Percentiles rank a stretch among this genome's conserved stretches.
These are phyloP conservation scores for Phytophthora sansomeana DNA, from an alignment of 352 stramenopile species.

Conservation along the genomic window DNA sequence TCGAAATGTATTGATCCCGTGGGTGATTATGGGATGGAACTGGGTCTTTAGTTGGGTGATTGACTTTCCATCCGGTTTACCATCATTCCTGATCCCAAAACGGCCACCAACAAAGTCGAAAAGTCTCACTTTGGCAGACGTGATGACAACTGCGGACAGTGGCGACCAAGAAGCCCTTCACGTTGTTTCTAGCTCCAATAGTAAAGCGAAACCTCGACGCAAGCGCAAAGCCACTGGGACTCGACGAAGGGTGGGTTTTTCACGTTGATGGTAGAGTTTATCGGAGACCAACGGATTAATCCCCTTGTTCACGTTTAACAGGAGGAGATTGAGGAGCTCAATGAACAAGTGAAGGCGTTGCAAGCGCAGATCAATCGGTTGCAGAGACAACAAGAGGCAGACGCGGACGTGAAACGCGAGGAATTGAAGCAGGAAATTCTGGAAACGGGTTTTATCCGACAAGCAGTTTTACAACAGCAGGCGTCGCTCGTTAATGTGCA, in stretches of 20 bases:
- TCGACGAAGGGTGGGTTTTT: constrained; percentile 15
- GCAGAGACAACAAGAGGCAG: constrained; percentile 10
- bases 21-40: too few relatives aligned
- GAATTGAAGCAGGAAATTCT: constrained; percentile 24
- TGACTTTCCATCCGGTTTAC: too few relatives aligned
- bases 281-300: constrained; percentile 1
- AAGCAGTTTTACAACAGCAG: constrained; percentile 39
- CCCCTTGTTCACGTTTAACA: constrained; percentile 4
- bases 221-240: constrained; percentile 28
- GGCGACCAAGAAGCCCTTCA: neutral
- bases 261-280: neutral
- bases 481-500: constrained; percentile 45
- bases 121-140: constrained; percentile 1
- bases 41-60: too few relatives aligned
- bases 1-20: too few relatives aligned
- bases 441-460: constrained; percentile 28
- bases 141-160: neutral
- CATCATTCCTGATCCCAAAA: too few relatives aligned
- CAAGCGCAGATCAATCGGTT: constrained; percentile 17
- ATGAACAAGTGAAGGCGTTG: constrained; percentile 24
- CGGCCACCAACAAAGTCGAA: neutral
- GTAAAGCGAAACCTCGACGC: constrained; percentile 1
- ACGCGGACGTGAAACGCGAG: neutral
- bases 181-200: neutral
- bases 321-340: constrained; percentile 28